Evolutionary conservation across 495 filamentous ascomycete species (phyloP), one percentile per base, ranked within the genome.

Genomic region (Xylaria flabelliformis): DNA sequence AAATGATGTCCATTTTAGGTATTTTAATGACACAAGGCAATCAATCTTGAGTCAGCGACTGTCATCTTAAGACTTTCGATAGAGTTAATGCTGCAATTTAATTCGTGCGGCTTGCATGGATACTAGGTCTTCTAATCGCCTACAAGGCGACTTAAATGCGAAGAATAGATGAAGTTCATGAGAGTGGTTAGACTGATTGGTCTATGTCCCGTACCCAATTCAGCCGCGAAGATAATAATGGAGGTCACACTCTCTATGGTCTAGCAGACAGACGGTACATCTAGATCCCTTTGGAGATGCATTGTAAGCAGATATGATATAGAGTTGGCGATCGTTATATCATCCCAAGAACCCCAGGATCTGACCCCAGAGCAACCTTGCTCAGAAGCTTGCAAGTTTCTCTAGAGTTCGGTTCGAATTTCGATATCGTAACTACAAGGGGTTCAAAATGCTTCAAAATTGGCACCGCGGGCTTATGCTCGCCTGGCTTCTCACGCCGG

Each of bases 391-490:
- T n/a, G n/a, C n/a, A n/a, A n/a, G n/a, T n/a, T n/a, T n/a, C n/a
- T n/a, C n/a, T n/a, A n/a, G 21, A 44, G n/a, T 48, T 64, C 5
- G 7, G 62, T 3, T 26, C 12, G 13, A 44, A 12, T 36, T 1
- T 39, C 29, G 7, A 19, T 4, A 46, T 32, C 21, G 19, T 15
- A 12, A 19, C 36, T 4, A n/a, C 3, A 41, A 42, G 39, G 10
- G 7, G 12, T 17, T 48, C 36, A 34, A 64, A 50, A 64, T 64
- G 62, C 29, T 64, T 42, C 42, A n/a, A 46, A 64, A 34, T 13
- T 64, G 62, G 62, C 44, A 64, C 34, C 62, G n/a, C 24, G 62
- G 62, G 62, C 42, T 64, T 1, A 13, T 24, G 24, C 36, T 64
- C 24, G 24, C n/a, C 62, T 48, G 24, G 24, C 42, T 64, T 2